phyloP scores from a whole-genome alignment of 2,329 filamentous ascomycete genomes.

The Pseudocercospora cruenta region DNA sequence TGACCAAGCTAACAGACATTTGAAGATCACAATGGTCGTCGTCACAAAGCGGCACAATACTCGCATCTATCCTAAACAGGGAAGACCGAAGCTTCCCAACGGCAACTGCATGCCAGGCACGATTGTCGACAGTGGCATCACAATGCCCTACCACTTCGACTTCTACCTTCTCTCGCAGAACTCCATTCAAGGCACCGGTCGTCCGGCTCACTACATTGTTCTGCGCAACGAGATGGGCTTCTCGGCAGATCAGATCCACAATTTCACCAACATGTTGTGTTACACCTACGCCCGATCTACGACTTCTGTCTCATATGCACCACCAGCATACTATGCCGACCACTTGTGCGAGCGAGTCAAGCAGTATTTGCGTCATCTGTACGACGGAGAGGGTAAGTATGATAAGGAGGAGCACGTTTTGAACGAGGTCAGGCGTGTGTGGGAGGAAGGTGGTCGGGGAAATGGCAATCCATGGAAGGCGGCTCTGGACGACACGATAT shows the following conservation, averaged over 20 bases:
- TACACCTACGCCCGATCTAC: conserved; percentile 41
- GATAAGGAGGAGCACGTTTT: background rate
- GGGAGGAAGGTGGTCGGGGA: background rate
- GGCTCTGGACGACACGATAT: conserved; percentile 34
- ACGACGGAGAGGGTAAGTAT: background rate
- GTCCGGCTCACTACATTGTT: conserved; percentile 41
- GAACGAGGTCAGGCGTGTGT: conserved; percentile 2
- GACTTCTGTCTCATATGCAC: conserved; percentile 40
- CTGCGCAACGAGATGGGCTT: conserved; percentile 36
- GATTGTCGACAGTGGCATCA: conserved; percentile 38
- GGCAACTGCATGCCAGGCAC: conserved; percentile 38
- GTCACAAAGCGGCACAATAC: conserved; percentile 47
- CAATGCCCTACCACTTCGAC: conserved; percentile 34
- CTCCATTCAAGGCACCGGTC: conserved; percentile 38
- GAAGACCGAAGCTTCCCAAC: conserved; percentile 11
- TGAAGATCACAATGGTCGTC: conserved; percentile 37
- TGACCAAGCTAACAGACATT: conserved; percentile 16
- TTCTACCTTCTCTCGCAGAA: conserved; percentile 44
- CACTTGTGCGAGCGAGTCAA: conserved; percentile 44
- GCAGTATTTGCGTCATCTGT: conserved; percentile 32
- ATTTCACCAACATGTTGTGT: conserved; percentile 39
- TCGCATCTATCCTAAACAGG: conserved; percentile 42
- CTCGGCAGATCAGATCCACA: conserved; percentile 29
- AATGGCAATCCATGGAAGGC: conserved; percentile 33
- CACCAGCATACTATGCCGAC: conserved; percentile 46